A percentile compares a stretch with the other conserved stretches of the same genome.
phyloP scores from a whole-genome alignment of 2,329 filamentous ascomycete genomes.

The Dichotomopilus funicola region DNA sequence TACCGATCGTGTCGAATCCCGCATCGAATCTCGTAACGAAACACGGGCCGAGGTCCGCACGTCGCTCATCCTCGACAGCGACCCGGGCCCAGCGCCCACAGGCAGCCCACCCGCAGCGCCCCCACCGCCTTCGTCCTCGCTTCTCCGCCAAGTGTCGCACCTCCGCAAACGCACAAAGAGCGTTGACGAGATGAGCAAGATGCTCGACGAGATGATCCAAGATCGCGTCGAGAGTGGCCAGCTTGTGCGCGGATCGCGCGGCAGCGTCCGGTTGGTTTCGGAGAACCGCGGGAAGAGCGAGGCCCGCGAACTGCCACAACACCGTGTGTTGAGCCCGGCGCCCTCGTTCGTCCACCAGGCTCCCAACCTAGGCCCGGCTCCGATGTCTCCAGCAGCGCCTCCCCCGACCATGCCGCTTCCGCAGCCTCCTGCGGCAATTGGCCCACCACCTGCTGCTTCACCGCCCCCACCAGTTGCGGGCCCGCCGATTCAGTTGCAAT shows the following conservation, averaged over 20 bases:
- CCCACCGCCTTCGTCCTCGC: conserved; percentile 7
- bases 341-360: too few relatives aligned
- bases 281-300: conserved; percentile 26
- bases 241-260: conserved; percentile 58
- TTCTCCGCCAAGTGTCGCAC: conserved; percentile 26
- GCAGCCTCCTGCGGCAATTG: conserved; percentile 20
- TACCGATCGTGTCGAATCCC: conserved; percentile 29
- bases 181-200: conserved; percentile 86
- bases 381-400: conserved; percentile 19
- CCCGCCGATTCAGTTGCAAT: conserved; percentile 26
- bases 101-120: conserved; percentile 25
- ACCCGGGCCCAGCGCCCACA: conserved; percentile 26
- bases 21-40: conserved; percentile 23
- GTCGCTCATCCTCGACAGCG: conserved; percentile 30
- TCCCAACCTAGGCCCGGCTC: conserved; percentile 23
- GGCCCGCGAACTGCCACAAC: too few relatives aligned
- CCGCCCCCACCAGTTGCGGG: background rate
- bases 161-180: conserved; percentile 55
- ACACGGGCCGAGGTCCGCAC: conserved; percentile 25
- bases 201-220: conserved; percentile 95
- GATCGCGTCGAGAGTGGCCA: conserved; percentile 74
- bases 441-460: conserved; percentile 7
- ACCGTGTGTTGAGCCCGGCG: too few relatives aligned
- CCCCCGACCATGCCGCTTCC: conserved; percentile 3
- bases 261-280: conserved; percentile 56